Evolutionary conservation across 306 rosid genomes (phyloP).

Genomic region (Fagus crenata): DNA sequence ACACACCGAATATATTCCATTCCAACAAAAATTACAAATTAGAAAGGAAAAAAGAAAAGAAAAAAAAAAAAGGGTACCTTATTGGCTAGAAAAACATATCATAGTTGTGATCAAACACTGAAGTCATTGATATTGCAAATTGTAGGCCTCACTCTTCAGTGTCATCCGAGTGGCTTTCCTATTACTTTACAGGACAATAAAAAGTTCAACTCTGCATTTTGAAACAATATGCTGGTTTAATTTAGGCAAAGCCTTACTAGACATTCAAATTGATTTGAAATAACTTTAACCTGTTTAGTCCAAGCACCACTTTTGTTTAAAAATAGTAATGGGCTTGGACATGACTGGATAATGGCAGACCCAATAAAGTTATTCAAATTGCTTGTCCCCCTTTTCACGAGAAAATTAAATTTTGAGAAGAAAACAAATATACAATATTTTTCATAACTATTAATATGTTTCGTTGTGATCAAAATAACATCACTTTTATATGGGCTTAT

Average conservation of each 20-base stretch:
- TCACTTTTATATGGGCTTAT: too few species aligned
- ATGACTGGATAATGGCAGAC: background rate
- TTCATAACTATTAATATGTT: too few species aligned
- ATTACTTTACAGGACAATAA: background rate
- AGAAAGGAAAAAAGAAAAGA: too few species aligned
- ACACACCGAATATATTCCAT: background rate
- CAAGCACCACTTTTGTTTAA: background rate
- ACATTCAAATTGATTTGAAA: background rate
- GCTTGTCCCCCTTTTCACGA: background rate
- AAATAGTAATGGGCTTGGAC: slow-evolving; percentile 1
- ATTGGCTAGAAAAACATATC: too few species aligned
- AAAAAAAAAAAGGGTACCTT: background rate
- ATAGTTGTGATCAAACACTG: too few species aligned
- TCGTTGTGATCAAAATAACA: too few species aligned
- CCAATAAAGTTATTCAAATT: background rate
- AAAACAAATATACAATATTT: too few species aligned
- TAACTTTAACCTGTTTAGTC: background rate
- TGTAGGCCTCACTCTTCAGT: background rate
- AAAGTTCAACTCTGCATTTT: background rate
- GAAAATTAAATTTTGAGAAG: background rate
- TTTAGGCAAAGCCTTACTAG: background rate
- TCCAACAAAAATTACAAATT: background rate
- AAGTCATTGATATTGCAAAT: too few species aligned
- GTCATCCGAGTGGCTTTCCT: background rate
- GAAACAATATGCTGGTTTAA: slow-evolving; percentile 4